These are phyloP conservation scores for Tuber microsphaerosporum DNA, from an alignment of 495 filamentous ascomycete genomes.

Conservation along the genomic window DNA sequence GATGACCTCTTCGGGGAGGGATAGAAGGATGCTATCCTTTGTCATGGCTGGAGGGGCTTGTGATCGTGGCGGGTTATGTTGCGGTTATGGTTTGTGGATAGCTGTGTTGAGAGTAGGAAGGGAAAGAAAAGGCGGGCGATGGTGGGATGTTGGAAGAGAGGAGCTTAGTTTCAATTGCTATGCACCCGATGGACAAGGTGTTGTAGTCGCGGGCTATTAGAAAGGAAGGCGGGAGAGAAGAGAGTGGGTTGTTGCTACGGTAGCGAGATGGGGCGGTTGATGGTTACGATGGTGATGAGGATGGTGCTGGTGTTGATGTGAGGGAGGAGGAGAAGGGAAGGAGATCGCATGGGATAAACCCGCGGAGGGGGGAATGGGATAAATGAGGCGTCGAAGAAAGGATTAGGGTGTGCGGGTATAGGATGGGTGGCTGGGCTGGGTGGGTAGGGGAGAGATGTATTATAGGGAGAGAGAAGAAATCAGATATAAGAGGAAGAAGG, in stretches of 20 bases:
- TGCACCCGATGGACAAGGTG: not conserved
- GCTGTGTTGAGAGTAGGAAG: not conserved
- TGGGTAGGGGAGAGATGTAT: not conserved
- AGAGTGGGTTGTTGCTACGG: not conserved
- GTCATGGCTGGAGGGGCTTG: constrained; percentile 10
- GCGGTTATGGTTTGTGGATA: not conserved
- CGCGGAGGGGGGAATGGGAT: constrained; percentile 4
- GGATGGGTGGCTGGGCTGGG: not conserved
- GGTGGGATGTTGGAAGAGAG: not conserved
- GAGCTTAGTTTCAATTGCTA: not conserved
- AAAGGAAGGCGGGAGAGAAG: not conserved
- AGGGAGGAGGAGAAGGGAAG: not conserved
- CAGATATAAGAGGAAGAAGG: not conserved
- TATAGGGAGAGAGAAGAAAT: not conserved
- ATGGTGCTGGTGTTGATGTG: constrained; percentile 9
- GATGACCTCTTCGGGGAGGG: constrained; percentile 68
- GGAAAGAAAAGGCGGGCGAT: not conserved
- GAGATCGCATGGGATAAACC: constrained; percentile 5
- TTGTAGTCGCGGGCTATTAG: not conserved
- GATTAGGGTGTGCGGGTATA: not conserved
- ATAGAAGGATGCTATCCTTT: constrained; percentile 24
- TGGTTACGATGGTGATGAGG: not conserved
- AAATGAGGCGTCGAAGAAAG: constrained; percentile 13
- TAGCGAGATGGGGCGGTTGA: not conserved
- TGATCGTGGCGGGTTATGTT: not conserved